Percentiles rank a stretch among this genome's conserved stretches.
Conservation (phyloP, 2,329 filamentous ascomycete species). For the Apiospora sp. region DNA sequence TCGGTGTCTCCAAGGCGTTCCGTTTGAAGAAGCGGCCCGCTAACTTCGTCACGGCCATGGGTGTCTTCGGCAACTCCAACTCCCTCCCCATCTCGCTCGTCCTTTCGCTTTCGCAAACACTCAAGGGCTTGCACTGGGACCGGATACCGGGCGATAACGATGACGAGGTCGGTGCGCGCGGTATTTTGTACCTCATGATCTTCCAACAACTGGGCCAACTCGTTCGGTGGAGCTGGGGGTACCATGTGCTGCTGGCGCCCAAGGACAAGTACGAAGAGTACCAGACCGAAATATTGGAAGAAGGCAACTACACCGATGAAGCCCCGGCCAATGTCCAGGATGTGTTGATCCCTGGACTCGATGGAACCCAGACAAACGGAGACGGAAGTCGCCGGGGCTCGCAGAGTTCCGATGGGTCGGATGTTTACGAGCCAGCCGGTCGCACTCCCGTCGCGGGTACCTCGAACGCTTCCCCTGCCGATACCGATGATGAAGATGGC, state of each 20-base stretch:
- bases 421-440: constrained; percentile 61
- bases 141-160: constrained; percentile 91
- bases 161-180: constrained; percentile 90
- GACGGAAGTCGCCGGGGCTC: constrained; percentile 42
- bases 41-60: constrained; percentile 98
- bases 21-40: constrained; percentile 83
- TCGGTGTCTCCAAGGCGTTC: constrained; percentile 75
- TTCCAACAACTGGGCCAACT: constrained; percentile 98
- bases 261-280: constrained; percentile 76
- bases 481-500: constrained; percentile 57
- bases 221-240: constrained; percentile 97
- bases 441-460: constrained; percentile 61
- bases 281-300: constrained; percentile 59
- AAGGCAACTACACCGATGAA: constrained; percentile 66
- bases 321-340: constrained; percentile 45
- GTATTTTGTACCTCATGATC: constrained; percentile 93
- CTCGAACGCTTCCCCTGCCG: constrained; percentile 58
- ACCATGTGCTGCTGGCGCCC: constrained; percentile 91
- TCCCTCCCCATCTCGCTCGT: constrained; percentile 96
- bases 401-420: constrained; percentile 52
- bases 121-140: constrained; percentile 93
- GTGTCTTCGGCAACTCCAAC: constrained; percentile 97
- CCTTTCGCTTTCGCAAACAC: constrained; percentile 89
- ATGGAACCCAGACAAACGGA: constrained; percentile 45
- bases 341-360: constrained; percentile 54